Percentiles rank a stretch among this genome's conserved stretches.
Conservation (phyloP, 1,284 basidiomycete genomes). For the Irpex sp. region DNA sequence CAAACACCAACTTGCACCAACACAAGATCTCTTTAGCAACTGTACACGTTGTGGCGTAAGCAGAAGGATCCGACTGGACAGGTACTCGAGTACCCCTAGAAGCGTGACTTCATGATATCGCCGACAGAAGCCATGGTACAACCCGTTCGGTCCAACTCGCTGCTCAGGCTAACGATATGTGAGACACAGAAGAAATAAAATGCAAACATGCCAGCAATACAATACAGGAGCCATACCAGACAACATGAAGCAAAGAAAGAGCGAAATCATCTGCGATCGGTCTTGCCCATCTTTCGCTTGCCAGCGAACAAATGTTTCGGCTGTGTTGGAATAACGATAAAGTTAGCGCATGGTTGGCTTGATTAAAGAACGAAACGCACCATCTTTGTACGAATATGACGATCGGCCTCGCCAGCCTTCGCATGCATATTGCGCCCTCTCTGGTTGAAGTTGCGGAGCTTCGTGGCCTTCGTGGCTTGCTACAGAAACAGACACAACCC, state of each 20-base stretch:
- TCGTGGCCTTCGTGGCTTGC: conserved; percentile 79
- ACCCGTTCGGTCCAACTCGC: neutral
- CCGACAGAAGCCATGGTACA: neutral
- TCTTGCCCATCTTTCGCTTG: conserved; percentile 88
- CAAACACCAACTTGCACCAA: neutral
- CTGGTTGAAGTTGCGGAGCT: conserved; percentile 82
- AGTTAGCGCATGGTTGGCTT: neutral
- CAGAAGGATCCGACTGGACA: neutral
- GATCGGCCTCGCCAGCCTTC: conserved; percentile 87
- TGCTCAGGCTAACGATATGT: too few species aligned
- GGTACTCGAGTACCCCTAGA: neutral
- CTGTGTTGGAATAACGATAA: conserved; percentile 32
- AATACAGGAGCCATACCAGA: neutral
- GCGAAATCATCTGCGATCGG: conserved; percentile 60
- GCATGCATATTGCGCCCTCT: conserved; percentile 83
- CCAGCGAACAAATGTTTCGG: conserved; percentile 86
- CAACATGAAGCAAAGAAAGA: neutral
- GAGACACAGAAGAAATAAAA: neutral
- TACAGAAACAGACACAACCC: conserved; percentile 27
- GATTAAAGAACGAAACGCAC: conserved; percentile 31
- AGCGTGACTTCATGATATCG: neutral
- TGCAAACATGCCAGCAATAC: neutral
- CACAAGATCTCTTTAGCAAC: neutral
- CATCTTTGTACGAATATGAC: conserved; percentile 77
- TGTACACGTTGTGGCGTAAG: neutral